A percentile compares a stretch with the other conserved stretches of the same genome.
Conservation (phyloP, 164 flowering plant species). For the Nymphaea colorata region DNA sequence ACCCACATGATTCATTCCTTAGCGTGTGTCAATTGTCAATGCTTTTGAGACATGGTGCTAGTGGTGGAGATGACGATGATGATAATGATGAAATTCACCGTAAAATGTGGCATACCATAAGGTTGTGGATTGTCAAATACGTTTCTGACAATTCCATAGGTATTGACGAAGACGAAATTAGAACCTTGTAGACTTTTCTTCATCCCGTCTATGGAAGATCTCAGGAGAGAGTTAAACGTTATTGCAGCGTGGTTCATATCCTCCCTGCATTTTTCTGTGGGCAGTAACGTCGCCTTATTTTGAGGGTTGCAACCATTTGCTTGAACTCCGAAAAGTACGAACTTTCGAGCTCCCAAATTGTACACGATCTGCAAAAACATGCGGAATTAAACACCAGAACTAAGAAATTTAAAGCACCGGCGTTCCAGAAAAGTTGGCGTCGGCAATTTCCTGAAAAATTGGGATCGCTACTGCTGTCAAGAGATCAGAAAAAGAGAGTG, state of each 20-base stretch:
- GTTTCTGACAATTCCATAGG: conserved; percentile 32
- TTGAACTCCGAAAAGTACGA: conserved; percentile 36
- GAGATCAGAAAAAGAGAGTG: neutral
- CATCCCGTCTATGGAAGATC: conserved; percentile 18
- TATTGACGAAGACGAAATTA: conserved; percentile 31
- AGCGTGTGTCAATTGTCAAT: too few relatives aligned
- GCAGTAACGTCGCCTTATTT: conserved; percentile 6
- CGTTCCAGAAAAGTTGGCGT: too few relatives aligned
- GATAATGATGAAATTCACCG: too few relatives aligned
- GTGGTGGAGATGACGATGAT: too few relatives aligned
- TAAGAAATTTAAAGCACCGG: too few relatives aligned
- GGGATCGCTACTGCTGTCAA: neutral
- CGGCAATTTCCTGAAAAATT: too few relatives aligned
- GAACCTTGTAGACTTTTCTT: conserved; percentile 34
- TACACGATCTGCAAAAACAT: conserved; percentile 36
- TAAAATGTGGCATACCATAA: conserved; percentile 22
- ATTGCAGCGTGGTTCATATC: conserved; percentile 29
- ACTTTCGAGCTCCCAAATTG: conserved; percentile 45
- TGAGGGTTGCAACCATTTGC: conserved; percentile 48
- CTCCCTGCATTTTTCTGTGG: conserved; percentile 16
- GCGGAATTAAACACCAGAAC: too few relatives aligned
- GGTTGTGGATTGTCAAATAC: conserved; percentile 27
- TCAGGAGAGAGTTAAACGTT: conserved; percentile 35
- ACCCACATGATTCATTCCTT: too few relatives aligned
- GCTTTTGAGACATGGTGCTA: too few relatives aligned